A percentile compares a stretch with the other conserved stretches of the same genome.
Evolutionary conservation across 805 yeast genomes (phyloP).

Genomic region (Wickerhamomyces hampshirensis): DNA sequence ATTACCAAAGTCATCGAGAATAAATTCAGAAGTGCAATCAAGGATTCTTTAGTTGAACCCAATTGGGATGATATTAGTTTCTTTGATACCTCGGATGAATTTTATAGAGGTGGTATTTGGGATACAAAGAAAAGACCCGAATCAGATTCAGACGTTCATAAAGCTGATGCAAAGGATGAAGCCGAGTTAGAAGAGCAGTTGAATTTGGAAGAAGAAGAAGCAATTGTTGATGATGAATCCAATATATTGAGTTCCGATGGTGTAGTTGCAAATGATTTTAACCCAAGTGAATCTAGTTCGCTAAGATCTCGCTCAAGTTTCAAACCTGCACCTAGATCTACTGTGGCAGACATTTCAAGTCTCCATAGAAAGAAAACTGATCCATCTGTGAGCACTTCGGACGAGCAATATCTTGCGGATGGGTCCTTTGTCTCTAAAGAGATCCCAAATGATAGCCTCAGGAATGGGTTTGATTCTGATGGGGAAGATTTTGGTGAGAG

Average conservation of each 20-base stretch:
- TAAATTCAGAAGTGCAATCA: slow-evolving; percentile 72
- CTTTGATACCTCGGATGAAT: slow-evolving; percentile 55
- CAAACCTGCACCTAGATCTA: slow-evolving; percentile 4
- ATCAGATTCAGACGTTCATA: slow-evolving; percentile 8
- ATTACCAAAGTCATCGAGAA: slow-evolving; percentile 77
- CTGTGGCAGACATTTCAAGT: slow-evolving; percentile 3
- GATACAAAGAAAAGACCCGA: slow-evolving; percentile 38
- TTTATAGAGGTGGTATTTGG: slow-evolving; percentile 95
- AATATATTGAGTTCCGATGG: slow-evolving; percentile 2
- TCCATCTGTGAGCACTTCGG: slow-evolving; percentile 20
- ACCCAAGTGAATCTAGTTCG: slow-evolving; percentile 11
- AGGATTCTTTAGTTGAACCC: slow-evolving; percentile 78
- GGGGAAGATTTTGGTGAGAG: slow-evolving; percentile 9
- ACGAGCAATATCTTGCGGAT: slow-evolving; percentile 26
- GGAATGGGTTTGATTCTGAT: slow-evolving; percentile 12
- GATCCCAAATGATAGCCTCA: neutral
- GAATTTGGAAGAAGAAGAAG: neutral
- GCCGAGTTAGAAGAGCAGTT: slow-evolving; percentile 1
- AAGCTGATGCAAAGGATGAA: slow-evolving; percentile 4
- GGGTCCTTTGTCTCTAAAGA: slow-evolving; percentile 23
- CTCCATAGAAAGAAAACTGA: slow-evolving; percentile 16
- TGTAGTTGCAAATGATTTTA: slow-evolving; percentile 4
- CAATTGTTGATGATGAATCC: slow-evolving; percentile 1
- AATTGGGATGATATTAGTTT: slow-evolving; percentile 84
- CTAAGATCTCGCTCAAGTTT: slow-evolving; percentile 11